phyloP scores from a whole-genome alignment of 2,329 filamentous ascomycete species.

The Fusarium secorum region DNA sequence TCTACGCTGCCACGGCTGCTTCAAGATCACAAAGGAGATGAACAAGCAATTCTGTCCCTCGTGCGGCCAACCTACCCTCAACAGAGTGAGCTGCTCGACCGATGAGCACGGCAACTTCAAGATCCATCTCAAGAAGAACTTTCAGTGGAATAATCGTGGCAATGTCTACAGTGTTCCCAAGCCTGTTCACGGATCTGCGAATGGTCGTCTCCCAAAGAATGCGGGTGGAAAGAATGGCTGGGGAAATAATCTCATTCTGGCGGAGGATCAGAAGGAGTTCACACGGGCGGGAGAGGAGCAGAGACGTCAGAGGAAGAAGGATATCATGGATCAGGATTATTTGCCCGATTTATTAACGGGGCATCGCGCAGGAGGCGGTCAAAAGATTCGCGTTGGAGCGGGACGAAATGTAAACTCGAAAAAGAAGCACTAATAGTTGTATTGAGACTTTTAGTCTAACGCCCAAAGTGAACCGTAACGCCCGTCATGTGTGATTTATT shows the following conservation, averaged over 20 bases:
- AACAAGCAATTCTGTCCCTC: constrained; percentile 89
- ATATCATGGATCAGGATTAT: constrained; percentile 96
- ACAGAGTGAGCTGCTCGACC: constrained; percentile 85
- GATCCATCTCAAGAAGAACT: constrained; percentile 90
- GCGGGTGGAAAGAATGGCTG: constrained; percentile 87
- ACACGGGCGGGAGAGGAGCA: constrained; percentile 68
- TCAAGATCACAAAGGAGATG: constrained; percentile 84
- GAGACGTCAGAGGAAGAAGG: constrained; percentile 73
- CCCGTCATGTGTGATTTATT: constrained; percentile 21
- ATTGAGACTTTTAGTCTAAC: constrained; percentile 28
- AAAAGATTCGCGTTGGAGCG: constrained; percentile 81
- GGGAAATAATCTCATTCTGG: constrained; percentile 83
- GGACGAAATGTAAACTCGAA: constrained; percentile 86
- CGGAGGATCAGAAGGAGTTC: constrained; percentile 97
- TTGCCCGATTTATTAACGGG: constrained; percentile 86
- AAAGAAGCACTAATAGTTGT: constrained; percentile 60
- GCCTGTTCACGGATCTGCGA: constrained; percentile 80
- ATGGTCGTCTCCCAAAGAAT: constrained; percentile 72
- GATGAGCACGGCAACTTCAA: constrained; percentile 81
- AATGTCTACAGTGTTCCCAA: constrained; percentile 95
- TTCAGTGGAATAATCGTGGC: constrained; percentile 93
- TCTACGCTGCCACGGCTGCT: constrained; percentile 93
- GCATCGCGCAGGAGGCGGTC: constrained; percentile 69
- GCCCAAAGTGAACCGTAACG: constrained; percentile 34
- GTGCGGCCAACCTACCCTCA: constrained; percentile 88